Base-by-base conservation (phyloP, 2,329 filamentous ascomycete species). In the Fusarium acutatum region DNA sequence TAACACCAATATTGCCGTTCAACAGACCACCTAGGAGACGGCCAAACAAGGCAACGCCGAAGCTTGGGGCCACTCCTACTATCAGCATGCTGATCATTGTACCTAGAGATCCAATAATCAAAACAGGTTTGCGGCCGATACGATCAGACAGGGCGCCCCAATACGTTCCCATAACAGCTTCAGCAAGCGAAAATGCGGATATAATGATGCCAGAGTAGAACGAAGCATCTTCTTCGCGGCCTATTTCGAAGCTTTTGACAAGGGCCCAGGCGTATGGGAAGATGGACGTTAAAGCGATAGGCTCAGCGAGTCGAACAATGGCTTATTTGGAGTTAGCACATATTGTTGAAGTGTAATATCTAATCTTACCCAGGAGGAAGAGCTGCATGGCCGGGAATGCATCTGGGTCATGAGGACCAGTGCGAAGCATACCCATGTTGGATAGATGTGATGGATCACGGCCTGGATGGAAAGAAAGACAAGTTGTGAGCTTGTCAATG, bases 211-310 rank as follows among this genome's bases (percentile, higher is more conserved):
- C 95, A 35, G 95, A 93, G 83, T 97, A 97, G 84, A 94, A 96
- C 41, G 91, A 97, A 69, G 94, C 93, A 89, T 95, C 90, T 83
- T 89, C 85, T 75, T 91, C 89, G 76, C 89, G 88, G 71, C 92
- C 93, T 75, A 95, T 87, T 44, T 93, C 79, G 82, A 94, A 94
- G 76, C 90, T 87, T 82, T 93, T 93, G 75, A 96, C 91, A 75
- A 96, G 90, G 68, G 92, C 89, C 93, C 93, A 97, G 68, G 94
- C 94, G 82, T 97, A 98, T 26, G 95, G 95, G 78, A 96, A 97
- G 82, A 97, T 96, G 79, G 94, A 96, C 4, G 95, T 97, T 73
- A 98, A 89, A 57, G 95, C 95, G 77, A 98, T 96, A 28, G 95
- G 95, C 83, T 98, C 95, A 60, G 95, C 94, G 75, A 98, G 90